These are phyloP conservation scores for Gossypium raimondii DNA, from an alignment of 345 rosid species.

Conservation along the genomic window DNA sequence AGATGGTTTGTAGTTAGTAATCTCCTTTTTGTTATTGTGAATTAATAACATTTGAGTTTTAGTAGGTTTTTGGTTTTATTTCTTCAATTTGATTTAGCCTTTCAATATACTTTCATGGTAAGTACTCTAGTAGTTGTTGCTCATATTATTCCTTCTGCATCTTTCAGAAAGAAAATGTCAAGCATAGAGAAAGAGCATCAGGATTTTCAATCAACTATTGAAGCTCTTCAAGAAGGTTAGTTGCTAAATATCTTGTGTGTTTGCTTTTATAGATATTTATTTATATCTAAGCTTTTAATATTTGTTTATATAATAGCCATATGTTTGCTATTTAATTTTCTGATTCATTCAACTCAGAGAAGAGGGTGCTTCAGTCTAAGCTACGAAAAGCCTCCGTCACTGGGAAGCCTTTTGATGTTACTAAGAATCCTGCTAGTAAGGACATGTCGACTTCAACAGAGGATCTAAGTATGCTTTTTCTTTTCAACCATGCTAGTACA, in stretches of 20 bases:
- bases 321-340: conserved; percentile 12
- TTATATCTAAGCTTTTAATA: neutral
- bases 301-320: conserved; percentile 14
- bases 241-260: neutral
- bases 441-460: conserved; percentile 79
- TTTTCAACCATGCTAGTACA: conserved; percentile 6
- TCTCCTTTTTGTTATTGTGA: neutral
- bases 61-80: neutral
- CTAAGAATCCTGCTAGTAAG: conserved; percentile 35
- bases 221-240: conserved; percentile 90
- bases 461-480: conserved; percentile 60
- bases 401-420: conserved; percentile 43
- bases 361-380: conserved; percentile 82
- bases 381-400: conserved; percentile 64
- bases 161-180: conserved; percentile 71
- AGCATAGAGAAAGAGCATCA: conserved; percentile 83
- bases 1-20: neutral
- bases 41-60: neutral
- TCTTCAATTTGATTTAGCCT: conserved; percentile 2
- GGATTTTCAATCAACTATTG: conserved; percentile 78
- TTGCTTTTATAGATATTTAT: neutral
- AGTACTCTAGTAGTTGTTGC: neutral
- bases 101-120: neutral
- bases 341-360: conserved; percentile 51
- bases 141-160: conserved; percentile 13